A percentile compares a stretch with the other conserved stretches of the same genome.
These are phyloP conservation scores for Flaveria floridana DNA, from an alignment of 140 eudicot genomes.

Conservation along the genomic window DNA sequence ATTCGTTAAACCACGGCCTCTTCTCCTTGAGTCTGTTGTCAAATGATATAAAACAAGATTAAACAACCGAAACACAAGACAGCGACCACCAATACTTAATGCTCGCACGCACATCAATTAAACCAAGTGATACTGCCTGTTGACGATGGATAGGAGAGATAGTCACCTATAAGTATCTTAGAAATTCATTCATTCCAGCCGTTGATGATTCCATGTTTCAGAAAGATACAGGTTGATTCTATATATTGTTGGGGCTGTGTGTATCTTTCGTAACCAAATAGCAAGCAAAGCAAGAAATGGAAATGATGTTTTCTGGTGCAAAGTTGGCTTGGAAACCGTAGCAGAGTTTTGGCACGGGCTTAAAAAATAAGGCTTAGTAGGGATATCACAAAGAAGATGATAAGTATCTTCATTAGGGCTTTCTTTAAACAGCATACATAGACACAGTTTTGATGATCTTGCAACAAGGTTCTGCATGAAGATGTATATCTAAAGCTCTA, in stretches of 20 bases:
- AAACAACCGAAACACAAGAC: not conserved
- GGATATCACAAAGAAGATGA: conserved; percentile 39
- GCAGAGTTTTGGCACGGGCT: conserved; percentile 47
- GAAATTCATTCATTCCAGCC: conserved; percentile 48
- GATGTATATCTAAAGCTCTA: not conserved
- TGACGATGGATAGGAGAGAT: conserved; percentile 34
- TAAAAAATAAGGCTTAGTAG: conserved; percentile 37
- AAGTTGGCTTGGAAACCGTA: conserved; percentile 36
- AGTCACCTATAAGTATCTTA: conserved; percentile 43
- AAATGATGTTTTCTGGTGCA: too few species aligned
- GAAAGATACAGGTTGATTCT: conserved; percentile 36
- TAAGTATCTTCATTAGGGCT: conserved; percentile 52
- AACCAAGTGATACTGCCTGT: conserved; percentile 48
- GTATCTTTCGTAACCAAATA: conserved; percentile 62
- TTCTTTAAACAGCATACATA: conserved; percentile 40
- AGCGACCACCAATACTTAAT: not conserved
- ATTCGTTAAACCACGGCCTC: not conserved
- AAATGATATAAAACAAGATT: not conserved
- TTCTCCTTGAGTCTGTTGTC: not conserved
- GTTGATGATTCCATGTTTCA: conserved; percentile 47
- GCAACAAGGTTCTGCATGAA: conserved; percentile 50
- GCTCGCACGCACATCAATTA: conserved; percentile 33
- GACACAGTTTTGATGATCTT: conserved; percentile 50
- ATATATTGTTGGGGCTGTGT: conserved; percentile 51
- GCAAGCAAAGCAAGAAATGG: conserved; percentile 44